These are phyloP conservation scores for Udeniomyces megalosporus DNA, from an alignment of 768 basidiomycete species.

Conservation along the genomic window DNA sequence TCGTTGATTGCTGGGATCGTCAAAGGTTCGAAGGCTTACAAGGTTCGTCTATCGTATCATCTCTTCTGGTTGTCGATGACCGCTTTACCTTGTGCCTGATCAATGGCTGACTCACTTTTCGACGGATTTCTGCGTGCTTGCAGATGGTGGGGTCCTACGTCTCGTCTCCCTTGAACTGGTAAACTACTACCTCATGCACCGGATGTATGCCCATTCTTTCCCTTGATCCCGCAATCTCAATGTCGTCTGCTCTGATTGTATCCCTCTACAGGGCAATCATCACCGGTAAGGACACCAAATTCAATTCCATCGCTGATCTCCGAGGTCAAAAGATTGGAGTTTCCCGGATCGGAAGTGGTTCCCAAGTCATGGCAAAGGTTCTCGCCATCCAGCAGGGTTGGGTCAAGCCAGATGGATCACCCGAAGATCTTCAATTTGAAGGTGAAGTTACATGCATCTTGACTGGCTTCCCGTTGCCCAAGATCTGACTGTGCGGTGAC, in stretches of 20 bases:
- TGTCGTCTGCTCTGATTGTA: conserved; percentile 23
- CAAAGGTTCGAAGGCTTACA: conserved; percentile 66
- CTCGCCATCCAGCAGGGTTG: conserved; percentile 82
- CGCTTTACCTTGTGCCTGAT: too few species aligned
- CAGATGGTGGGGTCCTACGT: conserved; percentile 78
- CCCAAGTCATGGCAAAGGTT: conserved; percentile 88
- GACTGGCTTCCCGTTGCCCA: neutral
- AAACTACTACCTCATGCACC: conserved; percentile 15
- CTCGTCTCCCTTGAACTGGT: conserved; percentile 75
- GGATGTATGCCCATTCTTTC: neutral
- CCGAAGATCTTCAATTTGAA: conserved; percentile 39
- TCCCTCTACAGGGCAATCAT: conserved; percentile 60
- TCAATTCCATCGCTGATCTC: conserved; percentile 54
- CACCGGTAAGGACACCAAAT: conserved; percentile 58
- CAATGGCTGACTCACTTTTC: too few species aligned
- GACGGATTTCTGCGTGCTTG: too few species aligned
- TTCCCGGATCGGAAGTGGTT: conserved; percentile 73
- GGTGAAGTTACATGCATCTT: conserved; percentile 32
- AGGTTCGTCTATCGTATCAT: neutral
- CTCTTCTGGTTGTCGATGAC: conserved; percentile 29
- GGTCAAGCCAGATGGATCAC: conserved; percentile 31
- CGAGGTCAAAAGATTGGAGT: conserved; percentile 74
- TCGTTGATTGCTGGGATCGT: conserved; percentile 81
- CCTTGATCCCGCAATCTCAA: neutral
- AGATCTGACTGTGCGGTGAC: conserved; percentile 43